A percentile compares a stretch with the other conserved stretches of the same genome.
phyloP scores from a whole-genome alignment of 805 yeast genomes.

The Ogataea nonfermentans region DNA sequence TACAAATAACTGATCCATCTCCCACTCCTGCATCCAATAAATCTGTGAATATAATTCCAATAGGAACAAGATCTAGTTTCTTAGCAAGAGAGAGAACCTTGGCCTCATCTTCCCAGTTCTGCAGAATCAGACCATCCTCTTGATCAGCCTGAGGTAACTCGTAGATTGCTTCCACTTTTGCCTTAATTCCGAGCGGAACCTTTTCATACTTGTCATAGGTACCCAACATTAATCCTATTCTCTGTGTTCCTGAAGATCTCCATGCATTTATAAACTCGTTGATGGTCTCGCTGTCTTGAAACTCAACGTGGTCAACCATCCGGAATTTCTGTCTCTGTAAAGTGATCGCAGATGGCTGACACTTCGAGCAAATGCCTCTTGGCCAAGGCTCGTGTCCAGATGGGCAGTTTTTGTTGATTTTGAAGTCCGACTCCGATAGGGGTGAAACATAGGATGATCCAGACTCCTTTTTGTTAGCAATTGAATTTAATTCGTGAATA shows the following conservation, averaged over 20 bases:
- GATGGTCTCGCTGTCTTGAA: slow-evolving; percentile 67
- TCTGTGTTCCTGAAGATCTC: slow-evolving; percentile 85
- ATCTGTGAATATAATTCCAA: slow-evolving; percentile 90
- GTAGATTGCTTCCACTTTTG: slow-evolving; percentile 88
- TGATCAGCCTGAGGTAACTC: slow-evolving; percentile 91
- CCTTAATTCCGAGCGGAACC: slow-evolving; percentile 92
- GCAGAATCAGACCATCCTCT: slow-evolving; percentile 73
- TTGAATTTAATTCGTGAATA: slow-evolving; percentile 66
- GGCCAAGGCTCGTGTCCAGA: slow-evolving; percentile 95
- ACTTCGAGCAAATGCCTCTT: slow-evolving; percentile 87
- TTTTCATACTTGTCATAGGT: slow-evolving; percentile 71
- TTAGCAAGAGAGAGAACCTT: slow-evolving; percentile 53
- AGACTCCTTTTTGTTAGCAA: slow-evolving; percentile 56
- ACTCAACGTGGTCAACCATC: slow-evolving; percentile 97
- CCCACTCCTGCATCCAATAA: slow-evolving; percentile 82
- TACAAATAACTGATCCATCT: slow-evolving; percentile 87
- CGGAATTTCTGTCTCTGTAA: slow-evolving; percentile 85
- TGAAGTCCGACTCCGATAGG: slow-evolving; percentile 65
- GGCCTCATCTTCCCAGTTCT: slow-evolving; percentile 52
- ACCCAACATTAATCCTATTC: slow-evolving; percentile 85
- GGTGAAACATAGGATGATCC: slow-evolving; percentile 78
- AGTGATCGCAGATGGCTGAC: slow-evolving; percentile 95
- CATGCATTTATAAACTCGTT: slow-evolving; percentile 87
- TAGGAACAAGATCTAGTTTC: slow-evolving; percentile 59
- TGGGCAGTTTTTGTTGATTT: slow-evolving; percentile 61